Conservation (phyloP, 73 alveolate genomes). For the Uronychia setigera region DNA sequence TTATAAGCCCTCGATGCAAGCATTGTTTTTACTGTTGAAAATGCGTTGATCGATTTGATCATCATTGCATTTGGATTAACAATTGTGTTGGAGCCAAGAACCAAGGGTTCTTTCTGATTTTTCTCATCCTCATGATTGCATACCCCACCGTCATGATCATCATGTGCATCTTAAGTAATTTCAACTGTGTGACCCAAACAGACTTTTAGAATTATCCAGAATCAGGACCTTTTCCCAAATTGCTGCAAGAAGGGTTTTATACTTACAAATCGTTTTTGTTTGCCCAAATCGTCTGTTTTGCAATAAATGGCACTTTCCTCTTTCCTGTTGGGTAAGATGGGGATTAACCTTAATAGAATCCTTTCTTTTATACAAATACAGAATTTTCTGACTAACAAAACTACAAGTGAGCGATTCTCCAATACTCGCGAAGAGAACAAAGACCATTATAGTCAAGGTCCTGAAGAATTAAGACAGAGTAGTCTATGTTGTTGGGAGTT, state of each 20-base stretch:
- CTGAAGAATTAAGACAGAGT: too few relatives aligned
- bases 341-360: too few relatives aligned
- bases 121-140: not conserved
- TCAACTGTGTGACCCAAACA: not conserved
- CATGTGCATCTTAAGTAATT: not conserved
- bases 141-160: not conserved
- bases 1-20: slow-evolving; percentile 60
- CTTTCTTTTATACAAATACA: too few relatives aligned
- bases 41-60: slow-evolving; percentile 77
- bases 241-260: not conserved
- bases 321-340: too few relatives aligned
- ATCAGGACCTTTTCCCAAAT: not conserved
- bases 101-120: not conserved
- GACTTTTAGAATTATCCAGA: not conserved
- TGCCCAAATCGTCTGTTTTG: too few relatives aligned
- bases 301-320: too few relatives aligned
- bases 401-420: too few relatives aligned
- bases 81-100: slow-evolving; percentile 70
- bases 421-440: too few relatives aligned
- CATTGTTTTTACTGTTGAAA: slow-evolving; percentile 65
- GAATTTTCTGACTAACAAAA: too few relatives aligned
- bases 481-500: too few relatives aligned
- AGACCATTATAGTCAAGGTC: too few relatives aligned
- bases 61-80: slow-evolving; percentile 79
- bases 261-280: not conserved